Percentiles rank a stretch among this genome's conserved stretches.
Evolutionary conservation across 2,329 filamentous ascomycete genomes (phyloP).

Genomic region (Penicillium sp.): DNA sequence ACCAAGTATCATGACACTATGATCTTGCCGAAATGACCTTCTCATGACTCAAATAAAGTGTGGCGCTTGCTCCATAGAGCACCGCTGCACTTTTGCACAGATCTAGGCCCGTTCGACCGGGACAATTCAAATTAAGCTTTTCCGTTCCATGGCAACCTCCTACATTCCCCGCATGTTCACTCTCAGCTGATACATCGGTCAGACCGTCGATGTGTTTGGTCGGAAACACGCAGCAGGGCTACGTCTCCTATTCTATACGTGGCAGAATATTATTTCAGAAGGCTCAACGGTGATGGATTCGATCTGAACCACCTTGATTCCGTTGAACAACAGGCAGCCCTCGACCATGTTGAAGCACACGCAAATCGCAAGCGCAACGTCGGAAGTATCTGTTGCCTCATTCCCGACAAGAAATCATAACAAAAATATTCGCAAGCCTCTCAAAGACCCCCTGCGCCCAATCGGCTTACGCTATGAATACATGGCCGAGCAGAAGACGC

Average conservation of each 20-base stretch:
- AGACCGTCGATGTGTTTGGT: neutral
- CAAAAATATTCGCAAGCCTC: slow-evolving; percentile 1
- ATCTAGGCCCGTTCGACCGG: neutral
- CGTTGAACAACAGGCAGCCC: neutral
- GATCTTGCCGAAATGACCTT: neutral
- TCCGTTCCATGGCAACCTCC: neutral
- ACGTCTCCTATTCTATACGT: neutral
- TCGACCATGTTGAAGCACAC: neutral
- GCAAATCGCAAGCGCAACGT: neutral
- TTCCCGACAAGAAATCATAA: neutral
- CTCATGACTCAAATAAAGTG: neutral
- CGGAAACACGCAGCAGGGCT: neutral
- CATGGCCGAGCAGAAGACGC: neutral
- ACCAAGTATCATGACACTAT: neutral
- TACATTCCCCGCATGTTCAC: neutral
- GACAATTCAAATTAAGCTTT: neutral
- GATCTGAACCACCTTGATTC: neutral
- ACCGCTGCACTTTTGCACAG: neutral
- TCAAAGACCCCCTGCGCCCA: neutral
- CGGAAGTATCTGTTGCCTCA: neutral
- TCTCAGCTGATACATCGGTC: neutral
- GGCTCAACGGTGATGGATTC: neutral
- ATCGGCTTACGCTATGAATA: slow-evolving; percentile 2
- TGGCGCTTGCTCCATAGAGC: neutral
- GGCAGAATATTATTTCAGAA: neutral